Percentiles rank a stretch among this genome's conserved stretches.
phyloP scores from a whole-genome alignment of 768 basidiomycete species.

The Russula sp. region DNA sequence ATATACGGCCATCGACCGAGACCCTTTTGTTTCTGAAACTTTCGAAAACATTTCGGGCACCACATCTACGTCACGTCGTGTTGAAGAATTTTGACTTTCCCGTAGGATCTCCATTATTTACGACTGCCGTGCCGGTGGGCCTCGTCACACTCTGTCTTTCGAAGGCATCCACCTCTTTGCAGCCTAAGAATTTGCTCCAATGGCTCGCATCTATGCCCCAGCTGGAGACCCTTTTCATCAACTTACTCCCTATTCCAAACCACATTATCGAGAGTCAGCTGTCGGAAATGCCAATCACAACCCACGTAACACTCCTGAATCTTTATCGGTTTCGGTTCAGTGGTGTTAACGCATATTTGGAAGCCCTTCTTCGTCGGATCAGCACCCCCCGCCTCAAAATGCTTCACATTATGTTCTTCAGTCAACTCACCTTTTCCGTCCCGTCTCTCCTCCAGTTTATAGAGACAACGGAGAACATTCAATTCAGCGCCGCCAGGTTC shows the following conservation, averaged over 20 bases:
- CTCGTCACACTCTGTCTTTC: background rate
- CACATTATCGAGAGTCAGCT: background rate
- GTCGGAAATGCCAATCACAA: background rate
- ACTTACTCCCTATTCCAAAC: background rate
- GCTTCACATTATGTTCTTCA: background rate
- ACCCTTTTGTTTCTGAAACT: background rate
- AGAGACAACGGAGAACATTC: background rate
- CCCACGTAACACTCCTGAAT: background rate
- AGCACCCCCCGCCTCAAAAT: background rate
- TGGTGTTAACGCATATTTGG: background rate
- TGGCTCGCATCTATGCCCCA: slow-evolving; percentile 3
- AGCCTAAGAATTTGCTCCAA: background rate
- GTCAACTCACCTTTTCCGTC: background rate
- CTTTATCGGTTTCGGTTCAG: background rate
- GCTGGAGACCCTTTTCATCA: background rate
- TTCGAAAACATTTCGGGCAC: background rate
- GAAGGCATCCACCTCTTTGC: background rate
- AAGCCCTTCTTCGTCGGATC: slow-evolving; percentile 2
- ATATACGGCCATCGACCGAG: background rate
- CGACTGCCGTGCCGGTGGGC: background rate
- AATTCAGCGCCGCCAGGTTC: background rate
- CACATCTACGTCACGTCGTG: background rate
- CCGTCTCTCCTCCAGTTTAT: background rate
- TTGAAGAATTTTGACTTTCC: background rate
- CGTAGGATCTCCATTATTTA: background rate